Evolutionary conservation across 148 eudicot species (phyloP).

Genomic region (Camellia granthamiana): DNA sequence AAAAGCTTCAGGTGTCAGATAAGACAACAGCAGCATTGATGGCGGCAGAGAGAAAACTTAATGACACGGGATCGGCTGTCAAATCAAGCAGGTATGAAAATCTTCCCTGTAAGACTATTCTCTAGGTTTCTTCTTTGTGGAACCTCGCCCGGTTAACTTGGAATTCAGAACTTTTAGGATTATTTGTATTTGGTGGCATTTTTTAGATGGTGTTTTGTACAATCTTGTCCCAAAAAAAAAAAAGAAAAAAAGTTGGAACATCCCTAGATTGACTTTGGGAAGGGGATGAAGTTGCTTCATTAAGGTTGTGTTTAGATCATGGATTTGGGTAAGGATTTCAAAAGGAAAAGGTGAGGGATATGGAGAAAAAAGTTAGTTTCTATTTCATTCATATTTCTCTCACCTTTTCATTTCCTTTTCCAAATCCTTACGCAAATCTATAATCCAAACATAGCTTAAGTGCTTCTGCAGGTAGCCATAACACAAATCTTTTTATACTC

Average conservation of each 20-base stretch:
- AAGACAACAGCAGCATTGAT: constrained; percentile 91
- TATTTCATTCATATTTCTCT: too few relatives aligned
- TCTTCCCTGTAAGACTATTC: neutral
- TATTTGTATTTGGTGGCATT: neutral
- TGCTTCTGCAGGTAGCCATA: neutral
- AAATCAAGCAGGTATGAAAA: constrained; percentile 81
- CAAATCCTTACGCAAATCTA: too few relatives aligned
- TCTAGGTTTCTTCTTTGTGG: neutral
- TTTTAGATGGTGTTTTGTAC: constrained; percentile 3
- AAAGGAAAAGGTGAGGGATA: too few relatives aligned
- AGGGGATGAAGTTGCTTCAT: too few relatives aligned
- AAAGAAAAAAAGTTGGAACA: too few relatives aligned
- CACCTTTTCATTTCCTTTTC: too few relatives aligned
- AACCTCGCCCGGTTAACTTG: neutral
- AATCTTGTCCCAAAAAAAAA: neutral
- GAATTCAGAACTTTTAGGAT: neutral
- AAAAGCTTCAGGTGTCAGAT: constrained; percentile 90
- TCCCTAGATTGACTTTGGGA: too few relatives aligned
- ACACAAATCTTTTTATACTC: neutral
- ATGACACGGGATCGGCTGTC: constrained; percentile 86
- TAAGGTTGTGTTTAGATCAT: too few relatives aligned
- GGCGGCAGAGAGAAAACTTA: constrained; percentile 93
- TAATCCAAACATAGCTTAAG: too few relatives aligned
- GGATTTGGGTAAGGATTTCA: too few relatives aligned
- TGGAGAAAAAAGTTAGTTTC: too few relatives aligned